phyloP scores from a whole-genome alignment of 2,329 filamentous ascomycete species.

The Aspergillus caelatus region DNA sequence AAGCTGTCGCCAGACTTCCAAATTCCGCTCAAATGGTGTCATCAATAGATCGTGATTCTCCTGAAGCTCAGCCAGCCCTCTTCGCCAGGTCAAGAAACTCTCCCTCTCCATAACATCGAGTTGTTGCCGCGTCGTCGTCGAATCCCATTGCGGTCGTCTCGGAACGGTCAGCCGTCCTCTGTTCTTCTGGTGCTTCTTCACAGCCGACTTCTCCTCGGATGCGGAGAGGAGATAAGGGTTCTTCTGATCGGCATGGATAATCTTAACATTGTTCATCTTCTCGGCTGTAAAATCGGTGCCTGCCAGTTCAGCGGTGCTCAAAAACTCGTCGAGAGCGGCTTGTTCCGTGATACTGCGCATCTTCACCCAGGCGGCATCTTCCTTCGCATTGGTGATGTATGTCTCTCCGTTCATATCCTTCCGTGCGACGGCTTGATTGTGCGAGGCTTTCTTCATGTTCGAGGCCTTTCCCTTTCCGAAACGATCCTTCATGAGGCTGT shows the following conservation, averaged over 20 bases:
- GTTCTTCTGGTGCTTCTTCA: constrained; percentile 83
- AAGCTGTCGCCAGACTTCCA: constrained; percentile 96
- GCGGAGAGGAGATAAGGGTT: constrained; percentile 91
- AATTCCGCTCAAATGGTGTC: constrained; percentile 95
- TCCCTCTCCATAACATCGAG: constrained; percentile 79
- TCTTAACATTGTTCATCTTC: constrained; percentile 99
- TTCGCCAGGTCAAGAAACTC: constrained; percentile 81
- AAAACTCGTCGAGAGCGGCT: constrained; percentile 92
- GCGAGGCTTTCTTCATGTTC: constrained; percentile 74
- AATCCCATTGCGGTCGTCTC: constrained; percentile 84
- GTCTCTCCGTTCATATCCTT: constrained; percentile 76
- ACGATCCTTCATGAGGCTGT: constrained; percentile 97
- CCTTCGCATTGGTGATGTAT: constrained; percentile 87
- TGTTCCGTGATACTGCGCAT: constrained; percentile 99
- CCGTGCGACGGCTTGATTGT: constrained; percentile 68
- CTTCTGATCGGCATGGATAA: constrained; percentile 93
- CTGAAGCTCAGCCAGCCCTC: constrained; percentile 87
- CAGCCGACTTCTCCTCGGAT: constrained; percentile 75
- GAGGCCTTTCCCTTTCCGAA: constrained; percentile 90
- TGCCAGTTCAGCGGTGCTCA: constrained; percentile 93
- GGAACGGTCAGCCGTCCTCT: constrained; percentile 81
- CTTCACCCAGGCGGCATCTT: constrained; percentile 96
- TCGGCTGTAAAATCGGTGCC: constrained; percentile 98
- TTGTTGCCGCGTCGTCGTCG: constrained; percentile 78
- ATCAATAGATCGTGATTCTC: constrained; percentile 93